Evolutionary conservation across 768 basidiomycete genomes (phyloP).

Genomic region (Cystobasidium tubakii): DNA sequence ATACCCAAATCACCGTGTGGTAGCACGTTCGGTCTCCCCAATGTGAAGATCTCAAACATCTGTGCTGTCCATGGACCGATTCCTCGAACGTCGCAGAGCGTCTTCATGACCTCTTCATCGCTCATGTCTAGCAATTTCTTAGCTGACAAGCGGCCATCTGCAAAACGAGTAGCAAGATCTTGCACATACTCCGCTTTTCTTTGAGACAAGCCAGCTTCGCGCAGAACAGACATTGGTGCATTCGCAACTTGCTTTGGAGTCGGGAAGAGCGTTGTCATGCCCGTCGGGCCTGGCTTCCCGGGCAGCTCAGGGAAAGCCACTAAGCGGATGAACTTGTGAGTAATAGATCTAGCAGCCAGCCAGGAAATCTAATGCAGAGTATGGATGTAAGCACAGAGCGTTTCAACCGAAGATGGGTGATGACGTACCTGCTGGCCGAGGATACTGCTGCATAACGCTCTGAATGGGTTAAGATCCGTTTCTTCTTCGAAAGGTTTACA

Average conservation of each 20-base stretch:
- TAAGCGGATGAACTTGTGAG: slow-evolving; percentile 68
- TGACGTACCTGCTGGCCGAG: slow-evolving; percentile 72
- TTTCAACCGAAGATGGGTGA: slow-evolving; percentile 60
- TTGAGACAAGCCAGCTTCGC: slow-evolving; percentile 68
- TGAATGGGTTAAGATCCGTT: slow-evolving; percentile 45
- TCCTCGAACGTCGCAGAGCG: slow-evolving; percentile 66
- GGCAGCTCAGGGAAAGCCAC: slow-evolving; percentile 66
- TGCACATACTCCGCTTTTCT: slow-evolving; percentile 87
- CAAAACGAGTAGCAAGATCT: slow-evolving; percentile 72
- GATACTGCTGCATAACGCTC: slow-evolving; percentile 67
- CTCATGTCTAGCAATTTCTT: slow-evolving; percentile 63
- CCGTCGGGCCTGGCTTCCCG: slow-evolving; percentile 53
- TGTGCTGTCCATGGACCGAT: slow-evolving; percentile 54
- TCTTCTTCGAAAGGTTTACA: slow-evolving; percentile 71
- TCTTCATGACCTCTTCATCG: slow-evolving; percentile 59
- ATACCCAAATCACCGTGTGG: slow-evolving; percentile 54
- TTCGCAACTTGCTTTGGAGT: slow-evolving; percentile 63
- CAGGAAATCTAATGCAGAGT: slow-evolving; percentile 75
- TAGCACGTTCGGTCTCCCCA: slow-evolving; percentile 75
- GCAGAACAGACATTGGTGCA: slow-evolving; percentile 59
- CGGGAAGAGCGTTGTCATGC: slow-evolving; percentile 55
- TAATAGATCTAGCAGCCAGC: slow-evolving; percentile 77
- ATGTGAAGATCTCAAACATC: slow-evolving; percentile 86
- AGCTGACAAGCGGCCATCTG: slow-evolving; percentile 70
- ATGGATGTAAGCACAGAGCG: slow-evolving; percentile 40